Evolutionary conservation across 495 filamentous ascomycete genomes (phyloP).

Genomic region (Aspergillus sclerotioniger): DNA sequence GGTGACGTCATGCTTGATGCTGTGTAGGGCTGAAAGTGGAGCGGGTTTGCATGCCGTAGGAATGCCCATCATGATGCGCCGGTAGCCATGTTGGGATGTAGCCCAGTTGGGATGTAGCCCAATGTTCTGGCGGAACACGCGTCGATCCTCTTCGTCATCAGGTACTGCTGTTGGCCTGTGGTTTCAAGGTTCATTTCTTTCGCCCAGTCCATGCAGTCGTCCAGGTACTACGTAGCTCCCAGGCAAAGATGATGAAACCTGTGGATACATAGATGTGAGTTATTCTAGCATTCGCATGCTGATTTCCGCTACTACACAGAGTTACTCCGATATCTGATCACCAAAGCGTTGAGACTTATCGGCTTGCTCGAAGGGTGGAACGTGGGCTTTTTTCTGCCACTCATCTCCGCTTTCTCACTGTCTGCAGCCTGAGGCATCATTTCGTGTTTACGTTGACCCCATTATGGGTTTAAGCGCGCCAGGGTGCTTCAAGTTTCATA

Average conservation of each 20-base stretch:
- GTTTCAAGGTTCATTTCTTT: not conserved
- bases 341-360: not conserved
- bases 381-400: not conserved
- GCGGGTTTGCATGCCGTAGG: not conserved
- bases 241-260: too few relatives aligned
- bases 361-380: not conserved
- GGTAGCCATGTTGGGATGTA: not conserved
- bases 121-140: not conserved
- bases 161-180: not conserved
- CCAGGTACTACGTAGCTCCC: too few relatives aligned
- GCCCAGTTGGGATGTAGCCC: not conserved
- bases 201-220: not conserved
- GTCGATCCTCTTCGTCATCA: not conserved
- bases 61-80: not conserved
- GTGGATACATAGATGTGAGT: too few relatives aligned
- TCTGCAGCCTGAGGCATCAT: not conserved
- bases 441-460: not conserved
- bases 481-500: too few relatives aligned
- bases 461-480: too few relatives aligned
- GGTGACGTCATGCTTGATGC: not conserved
- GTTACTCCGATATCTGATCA: not conserved
- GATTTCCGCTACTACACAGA: not conserved
- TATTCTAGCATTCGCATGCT: too few relatives aligned
- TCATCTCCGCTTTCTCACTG: not conserved
- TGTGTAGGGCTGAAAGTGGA: slow-evolving; percentile 6